Conservation (phyloP, 2,329 filamentous ascomycete species). For the Lomentospora prolificans region DNA sequence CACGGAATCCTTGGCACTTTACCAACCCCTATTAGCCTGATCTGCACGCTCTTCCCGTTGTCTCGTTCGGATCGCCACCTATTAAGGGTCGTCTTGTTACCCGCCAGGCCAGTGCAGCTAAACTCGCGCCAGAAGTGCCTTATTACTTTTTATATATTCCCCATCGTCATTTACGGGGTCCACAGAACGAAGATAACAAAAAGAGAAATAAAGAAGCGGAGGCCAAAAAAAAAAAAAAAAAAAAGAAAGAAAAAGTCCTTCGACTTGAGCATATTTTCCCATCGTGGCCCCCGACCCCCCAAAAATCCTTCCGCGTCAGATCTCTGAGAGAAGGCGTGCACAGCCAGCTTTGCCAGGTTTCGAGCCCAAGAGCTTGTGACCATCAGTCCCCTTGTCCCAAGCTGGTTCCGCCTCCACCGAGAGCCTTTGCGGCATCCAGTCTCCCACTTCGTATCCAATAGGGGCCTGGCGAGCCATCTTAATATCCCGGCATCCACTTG, state of each 20-base stretch:
- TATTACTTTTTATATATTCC: neutral
- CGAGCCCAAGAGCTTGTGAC: neutral
- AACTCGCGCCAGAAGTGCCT: neutral
- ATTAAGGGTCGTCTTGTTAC: neutral
- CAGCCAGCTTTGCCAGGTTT: neutral
- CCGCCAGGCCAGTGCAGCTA: neutral
- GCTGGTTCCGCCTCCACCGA: neutral
- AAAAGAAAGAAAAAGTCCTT: neutral
- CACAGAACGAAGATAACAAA: too few relatives aligned
- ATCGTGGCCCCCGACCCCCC: neutral
- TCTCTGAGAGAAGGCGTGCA: too few relatives aligned
- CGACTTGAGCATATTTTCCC: neutral
- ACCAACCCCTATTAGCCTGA: neutral
- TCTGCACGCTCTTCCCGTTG: neutral
- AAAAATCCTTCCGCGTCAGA: neutral
- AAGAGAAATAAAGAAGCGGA: neutral
- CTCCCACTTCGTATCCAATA: neutral
- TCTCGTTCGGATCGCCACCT: neutral
- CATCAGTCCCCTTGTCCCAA: neutral
- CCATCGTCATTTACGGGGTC: neutral
- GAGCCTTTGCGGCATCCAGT: neutral
- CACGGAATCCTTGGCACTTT: neutral
- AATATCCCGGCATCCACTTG: too few relatives aligned
- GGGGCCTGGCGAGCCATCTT: neutral
- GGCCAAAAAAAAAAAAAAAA: neutral